Evolutionary conservation across 352 stramenopile genomes (phyloP), one percentile per base, ranked within the genome.

Genomic region (Phytophthora lateralis): DNA sequence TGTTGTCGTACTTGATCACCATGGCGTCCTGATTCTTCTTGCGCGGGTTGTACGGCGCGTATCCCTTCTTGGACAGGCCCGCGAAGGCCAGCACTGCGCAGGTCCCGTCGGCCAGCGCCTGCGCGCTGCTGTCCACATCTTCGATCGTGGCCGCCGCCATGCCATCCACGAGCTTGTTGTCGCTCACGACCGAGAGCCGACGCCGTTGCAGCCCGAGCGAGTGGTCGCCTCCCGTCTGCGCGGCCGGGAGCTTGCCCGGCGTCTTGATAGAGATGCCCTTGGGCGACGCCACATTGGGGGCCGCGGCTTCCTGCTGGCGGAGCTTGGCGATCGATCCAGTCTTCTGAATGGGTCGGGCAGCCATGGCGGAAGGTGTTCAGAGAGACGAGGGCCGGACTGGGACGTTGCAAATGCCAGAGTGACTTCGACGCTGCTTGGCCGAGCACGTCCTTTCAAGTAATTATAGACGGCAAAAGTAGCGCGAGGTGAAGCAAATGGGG

Each of bases 1-100:
- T 77, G 0, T 82, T 55, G 63, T 98, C 93, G 59, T 98, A 93
- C 12, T 91, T 83, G 83, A 99, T 98, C 59, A 98, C 93, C 67
- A 99, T 89, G 24, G 92, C 82, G 74, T 99, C 97, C 58, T 99
- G 97, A 71, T 99, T 99, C 76, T 98, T 98, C 82, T 99, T 99
- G 37, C 96, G 86, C 14, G 94, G 93, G 63, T 99, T 98, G 73
- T 98, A 98, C 44, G 88, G 81, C 47, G 85, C 82, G 47, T 94
- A 94, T 0, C 82, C 85, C 44, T 91, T 92, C 72, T 94, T 94
- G n/a, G 76, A 90, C 2, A 91, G 71, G 0, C 85, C 85, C 0
- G 85, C 80, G 54, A 90, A 92, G n/a, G 82, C 72, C 0, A 82
- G 79, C 2, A 92, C 76, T 0, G 78, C 78, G 29, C 75, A 84